Conservation (phyloP, 1,284 basidiomycete genomes). For the Cutaneotrichosporon sp. region DNA sequence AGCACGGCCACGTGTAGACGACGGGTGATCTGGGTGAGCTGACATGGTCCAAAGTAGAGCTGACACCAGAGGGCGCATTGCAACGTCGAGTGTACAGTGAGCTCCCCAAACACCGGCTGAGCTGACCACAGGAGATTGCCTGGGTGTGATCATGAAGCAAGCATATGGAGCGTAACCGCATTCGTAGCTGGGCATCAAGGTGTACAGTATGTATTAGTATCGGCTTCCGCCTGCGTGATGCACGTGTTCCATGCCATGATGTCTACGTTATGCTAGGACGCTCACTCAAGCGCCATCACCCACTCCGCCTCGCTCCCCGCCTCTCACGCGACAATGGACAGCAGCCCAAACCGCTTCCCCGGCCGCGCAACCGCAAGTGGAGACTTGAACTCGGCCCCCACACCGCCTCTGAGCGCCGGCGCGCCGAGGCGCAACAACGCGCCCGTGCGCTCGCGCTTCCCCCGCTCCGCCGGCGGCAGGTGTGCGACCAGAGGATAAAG, state of each 20-base stretch:
- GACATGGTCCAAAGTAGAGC: too few species aligned
- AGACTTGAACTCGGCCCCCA: slow-evolving; percentile 43
- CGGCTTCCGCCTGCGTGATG: too few species aligned
- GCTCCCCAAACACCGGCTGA: too few species aligned
- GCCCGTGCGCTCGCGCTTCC: slow-evolving; percentile 15
- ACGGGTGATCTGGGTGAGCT: neutral
- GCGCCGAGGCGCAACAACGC: slow-evolving; percentile 44
- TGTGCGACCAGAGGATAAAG: slow-evolving; percentile 38
- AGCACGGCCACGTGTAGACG: neutral
- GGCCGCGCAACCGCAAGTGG: slow-evolving; percentile 50
- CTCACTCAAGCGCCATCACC: too few species aligned
- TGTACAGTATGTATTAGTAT: slow-evolving; percentile 1
- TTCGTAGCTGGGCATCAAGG: slow-evolving; percentile 12
- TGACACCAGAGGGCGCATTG: too few species aligned
- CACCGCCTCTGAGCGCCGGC: slow-evolving; percentile 26
- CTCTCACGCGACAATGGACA: slow-evolving; percentile 40
- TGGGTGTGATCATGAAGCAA: neutral
- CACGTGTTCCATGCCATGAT: neutral
- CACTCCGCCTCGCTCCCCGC: too few species aligned
- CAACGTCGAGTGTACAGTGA: neutral
- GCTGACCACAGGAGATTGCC: neutral
- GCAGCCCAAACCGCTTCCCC: slow-evolving; percentile 49
- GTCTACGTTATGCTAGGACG: neutral
- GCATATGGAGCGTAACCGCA: neutral
- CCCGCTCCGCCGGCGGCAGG: slow-evolving; percentile 21